phyloP scores from a whole-genome alignment of 108 stramenopile species.

The Discostella stelligeroides region DNA sequence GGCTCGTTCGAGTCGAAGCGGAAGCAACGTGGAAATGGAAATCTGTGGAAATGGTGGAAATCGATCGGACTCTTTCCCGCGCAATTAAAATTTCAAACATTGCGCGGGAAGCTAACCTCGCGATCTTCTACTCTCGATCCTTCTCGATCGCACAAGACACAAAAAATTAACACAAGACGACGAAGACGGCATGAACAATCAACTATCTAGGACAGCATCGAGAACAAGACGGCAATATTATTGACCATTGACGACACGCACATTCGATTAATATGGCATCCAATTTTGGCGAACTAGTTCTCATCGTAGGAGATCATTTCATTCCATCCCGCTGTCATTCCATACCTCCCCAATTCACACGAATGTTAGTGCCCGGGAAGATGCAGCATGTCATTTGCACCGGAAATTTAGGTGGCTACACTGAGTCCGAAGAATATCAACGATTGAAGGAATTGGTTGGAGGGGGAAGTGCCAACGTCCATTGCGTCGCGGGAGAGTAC shows the following conservation, averaged over 20 bases:
- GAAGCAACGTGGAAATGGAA: no score
- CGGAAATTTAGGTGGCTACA: constrained; percentile 86
- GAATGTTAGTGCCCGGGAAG: constrained; percentile 97
- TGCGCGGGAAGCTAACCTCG: no score
- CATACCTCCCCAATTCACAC: constrained; percentile 95
- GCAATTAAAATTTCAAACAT: no score
- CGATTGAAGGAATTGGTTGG: constrained; percentile 78
- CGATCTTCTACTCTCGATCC: no score
- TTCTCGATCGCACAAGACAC: no score
- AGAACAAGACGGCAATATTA: neutral
- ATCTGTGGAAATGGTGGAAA: no score
- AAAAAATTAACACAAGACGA: no score
- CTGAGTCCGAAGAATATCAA: constrained; percentile 83
- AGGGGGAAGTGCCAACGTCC: constrained; percentile 88
- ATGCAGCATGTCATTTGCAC: constrained; percentile 99
- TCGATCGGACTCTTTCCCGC: no score
- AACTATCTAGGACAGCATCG: no score
- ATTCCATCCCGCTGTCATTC: constrained; percentile 87
- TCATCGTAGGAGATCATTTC: constrained; percentile 95
- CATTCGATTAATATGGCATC: constrained; percentile 56
- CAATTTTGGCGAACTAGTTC: constrained; percentile 89
- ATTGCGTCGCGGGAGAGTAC: constrained; percentile 91
- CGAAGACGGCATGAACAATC: no score
- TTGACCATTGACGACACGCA: neutral
- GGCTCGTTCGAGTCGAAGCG: no score